Conservation (phyloP, 2,329 filamentous ascomycete species). For the Cordyceps fumosorosea region DNA sequence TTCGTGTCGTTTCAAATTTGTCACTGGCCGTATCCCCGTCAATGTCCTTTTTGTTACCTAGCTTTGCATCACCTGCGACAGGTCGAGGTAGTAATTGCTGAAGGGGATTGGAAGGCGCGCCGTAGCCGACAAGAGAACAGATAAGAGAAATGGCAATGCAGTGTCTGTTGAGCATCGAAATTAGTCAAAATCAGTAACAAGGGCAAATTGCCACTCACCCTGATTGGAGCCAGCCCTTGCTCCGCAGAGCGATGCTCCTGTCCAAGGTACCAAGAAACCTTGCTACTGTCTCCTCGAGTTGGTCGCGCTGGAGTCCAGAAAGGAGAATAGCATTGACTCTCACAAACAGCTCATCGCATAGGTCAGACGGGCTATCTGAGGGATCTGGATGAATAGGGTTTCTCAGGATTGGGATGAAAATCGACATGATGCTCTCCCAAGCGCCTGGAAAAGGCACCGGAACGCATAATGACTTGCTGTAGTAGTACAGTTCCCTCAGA, state of each 20-base stretch:
- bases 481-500: conserved; percentile 66
- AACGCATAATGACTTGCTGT: conserved; percentile 64
- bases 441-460: conserved; percentile 59
- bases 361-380: no score
- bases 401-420: conserved; percentile 55
- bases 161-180: neutral
- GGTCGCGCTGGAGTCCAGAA: conserved; percentile 39
- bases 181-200: neutral
- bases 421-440: conserved; percentile 60
- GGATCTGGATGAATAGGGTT: conserved; percentile 26
- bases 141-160: conserved; percentile 24
- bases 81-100: conserved; percentile 19
- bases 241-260: conserved; percentile 45
- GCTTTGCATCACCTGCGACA: conserved; percentile 9
- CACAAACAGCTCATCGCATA: conserved; percentile 57
- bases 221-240: conserved; percentile 45
- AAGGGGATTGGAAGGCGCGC: conserved; percentile 37
- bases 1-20: conserved; percentile 29
- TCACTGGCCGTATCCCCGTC: conserved; percentile 16
- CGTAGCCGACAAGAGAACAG: conserved; percentile 29
- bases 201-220: conserved; percentile 26
- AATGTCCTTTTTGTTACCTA: neutral
- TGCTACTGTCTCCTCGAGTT: conserved; percentile 36
- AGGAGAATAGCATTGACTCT: conserved; percentile 60
- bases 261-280: conserved; percentile 51